Percentiles rank a stretch among this genome's conserved stretches.
Evolutionary conservation across 805 yeast species (phyloP).

Genomic region (Starmerella riodocensis): DNA sequence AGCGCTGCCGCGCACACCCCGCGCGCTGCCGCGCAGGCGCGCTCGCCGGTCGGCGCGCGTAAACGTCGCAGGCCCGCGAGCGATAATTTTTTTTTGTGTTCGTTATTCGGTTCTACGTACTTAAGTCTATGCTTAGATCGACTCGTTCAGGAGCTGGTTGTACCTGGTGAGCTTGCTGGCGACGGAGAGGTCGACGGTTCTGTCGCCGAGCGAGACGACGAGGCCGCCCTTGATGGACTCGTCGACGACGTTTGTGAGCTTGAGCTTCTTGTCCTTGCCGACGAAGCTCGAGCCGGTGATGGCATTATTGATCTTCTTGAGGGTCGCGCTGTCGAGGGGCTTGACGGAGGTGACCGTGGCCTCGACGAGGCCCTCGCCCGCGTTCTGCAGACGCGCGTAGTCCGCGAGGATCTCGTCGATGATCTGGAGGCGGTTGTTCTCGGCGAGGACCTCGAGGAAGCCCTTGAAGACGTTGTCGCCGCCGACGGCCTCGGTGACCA

Average conservation of each 20-base stretch:
- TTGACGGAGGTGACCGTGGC: conserved; percentile 80
- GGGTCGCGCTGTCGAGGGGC: conserved; percentile 67
- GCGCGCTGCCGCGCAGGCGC: too few relatives aligned
- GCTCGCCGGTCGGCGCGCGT: too few relatives aligned
- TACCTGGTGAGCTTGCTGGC: conserved; percentile 73
- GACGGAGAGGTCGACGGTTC: conserved; percentile 86
- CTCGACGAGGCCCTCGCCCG: conserved; percentile 82
- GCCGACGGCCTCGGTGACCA: conserved; percentile 36
- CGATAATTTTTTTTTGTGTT: too few relatives aligned
- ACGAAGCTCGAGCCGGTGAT: conserved; percentile 67
- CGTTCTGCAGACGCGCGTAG: conserved; percentile 68
- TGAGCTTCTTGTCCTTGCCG: conserved; percentile 74
- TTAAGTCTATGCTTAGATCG: conserved; percentile 40
- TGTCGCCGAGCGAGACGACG: conserved; percentile 90
- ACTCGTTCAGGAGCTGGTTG: conserved; percentile 76
- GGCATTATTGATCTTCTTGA: conserved; percentile 66
- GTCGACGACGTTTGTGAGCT: conserved; percentile 68
- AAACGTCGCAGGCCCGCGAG: too few relatives aligned
- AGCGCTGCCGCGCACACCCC: too few relatives aligned
- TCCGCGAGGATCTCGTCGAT: conserved; percentile 53
- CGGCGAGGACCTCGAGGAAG: conserved; percentile 74
- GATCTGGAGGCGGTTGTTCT: conserved; percentile 79
- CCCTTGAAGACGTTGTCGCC: conserved; percentile 64
- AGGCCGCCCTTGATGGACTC: conserved; percentile 92
- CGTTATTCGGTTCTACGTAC: conserved; percentile 3